Evolutionary conservation across 768 basidiomycete genomes (phyloP).

Genomic region (Suillus occidentalis): DNA sequence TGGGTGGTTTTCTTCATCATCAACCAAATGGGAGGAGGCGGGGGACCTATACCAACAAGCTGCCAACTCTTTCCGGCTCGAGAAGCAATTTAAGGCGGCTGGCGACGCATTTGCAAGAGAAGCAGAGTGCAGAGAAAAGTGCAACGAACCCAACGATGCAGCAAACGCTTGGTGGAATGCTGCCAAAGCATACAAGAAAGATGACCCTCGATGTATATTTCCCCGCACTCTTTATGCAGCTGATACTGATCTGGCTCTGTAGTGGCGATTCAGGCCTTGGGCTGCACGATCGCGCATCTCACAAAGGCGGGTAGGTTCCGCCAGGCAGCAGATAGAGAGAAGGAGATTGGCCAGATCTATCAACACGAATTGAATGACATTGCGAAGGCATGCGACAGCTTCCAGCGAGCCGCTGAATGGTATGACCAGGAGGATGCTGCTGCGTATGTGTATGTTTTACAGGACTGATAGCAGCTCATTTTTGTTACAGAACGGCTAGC

Average conservation of each 20-base stretch:
- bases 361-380: slow-evolving; percentile 81
- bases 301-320: slow-evolving; percentile 87
- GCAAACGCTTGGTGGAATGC: slow-evolving; percentile 99
- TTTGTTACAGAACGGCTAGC: slow-evolving; percentile 77
- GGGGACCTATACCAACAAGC: slow-evolving; percentile 95
- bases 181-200: slow-evolving; percentile 92
- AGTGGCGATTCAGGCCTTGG: slow-evolving; percentile 90
- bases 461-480: not conserved
- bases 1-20: slow-evolving; percentile 86
- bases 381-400: slow-evolving; percentile 87
- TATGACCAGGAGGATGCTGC: slow-evolving; percentile 96
- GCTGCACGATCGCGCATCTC: slow-evolving; percentile 81
- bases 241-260: slow-evolving; percentile 18
- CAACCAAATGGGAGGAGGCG: slow-evolving; percentile 90
- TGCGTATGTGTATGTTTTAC: slow-evolving; percentile 62
- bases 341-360: slow-evolving; percentile 93
- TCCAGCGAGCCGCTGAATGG: slow-evolving; percentile 91
- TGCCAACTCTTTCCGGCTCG: slow-evolving; percentile 90
- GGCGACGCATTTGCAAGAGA: slow-evolving; percentile 92
- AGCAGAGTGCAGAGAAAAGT: slow-evolving; percentile 90
- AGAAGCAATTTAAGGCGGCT: slow-evolving; percentile 88
- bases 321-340: slow-evolving; percentile 97
- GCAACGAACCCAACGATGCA: slow-evolving; percentile 89
- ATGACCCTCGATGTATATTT: slow-evolving; percentile 76
- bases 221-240: not conserved